These are phyloP conservation scores for Cytospora paraplurivora DNA, from an alignment of 2,329 filamentous ascomycete genomes.

Conservation along the genomic window DNA sequence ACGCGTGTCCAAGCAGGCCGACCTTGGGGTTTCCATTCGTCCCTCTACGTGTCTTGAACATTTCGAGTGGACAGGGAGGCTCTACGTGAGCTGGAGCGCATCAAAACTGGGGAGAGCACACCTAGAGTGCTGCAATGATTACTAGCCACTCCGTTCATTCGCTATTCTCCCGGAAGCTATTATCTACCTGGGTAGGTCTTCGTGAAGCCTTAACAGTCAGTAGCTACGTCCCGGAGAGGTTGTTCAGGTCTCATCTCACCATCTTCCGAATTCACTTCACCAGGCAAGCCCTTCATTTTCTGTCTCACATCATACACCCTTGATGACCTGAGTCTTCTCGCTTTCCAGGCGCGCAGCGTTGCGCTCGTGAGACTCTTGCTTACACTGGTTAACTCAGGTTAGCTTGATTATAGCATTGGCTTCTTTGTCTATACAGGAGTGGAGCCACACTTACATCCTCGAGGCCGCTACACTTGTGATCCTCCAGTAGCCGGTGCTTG, in stretches of 20 bases:
- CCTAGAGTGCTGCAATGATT: background rate
- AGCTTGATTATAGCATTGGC: constrained; percentile 33
- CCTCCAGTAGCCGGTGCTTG: constrained; percentile 90
- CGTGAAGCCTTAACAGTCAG: background rate
- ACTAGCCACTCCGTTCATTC: background rate
- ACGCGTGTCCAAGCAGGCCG: too few species aligned
- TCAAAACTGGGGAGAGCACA: too few species aligned
- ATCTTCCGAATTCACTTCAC: background rate
- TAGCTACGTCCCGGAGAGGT: background rate
- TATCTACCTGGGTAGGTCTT: background rate
- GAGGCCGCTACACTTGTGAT: constrained; percentile 88
- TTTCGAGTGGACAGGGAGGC: too few species aligned
- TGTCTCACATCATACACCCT: constrained; percentile 67
- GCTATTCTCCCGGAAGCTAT: background rate
- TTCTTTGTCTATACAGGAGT: constrained; percentile 20
- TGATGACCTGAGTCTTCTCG: constrained; percentile 91
- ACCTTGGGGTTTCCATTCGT: too few species aligned
- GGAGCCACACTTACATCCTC: constrained; percentile 69
- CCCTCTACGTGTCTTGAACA: too few species aligned
- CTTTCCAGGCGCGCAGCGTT: constrained; percentile 90
- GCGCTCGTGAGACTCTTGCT: constrained; percentile 92
- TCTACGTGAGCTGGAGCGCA: too few species aligned
- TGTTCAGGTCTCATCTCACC: background rate
- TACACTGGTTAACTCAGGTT: constrained; percentile 60
- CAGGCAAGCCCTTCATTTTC: background rate